Evolutionary conservation across 129 eudicot genomes (phyloP).

Genomic region (Calendula officinalis): DNA sequence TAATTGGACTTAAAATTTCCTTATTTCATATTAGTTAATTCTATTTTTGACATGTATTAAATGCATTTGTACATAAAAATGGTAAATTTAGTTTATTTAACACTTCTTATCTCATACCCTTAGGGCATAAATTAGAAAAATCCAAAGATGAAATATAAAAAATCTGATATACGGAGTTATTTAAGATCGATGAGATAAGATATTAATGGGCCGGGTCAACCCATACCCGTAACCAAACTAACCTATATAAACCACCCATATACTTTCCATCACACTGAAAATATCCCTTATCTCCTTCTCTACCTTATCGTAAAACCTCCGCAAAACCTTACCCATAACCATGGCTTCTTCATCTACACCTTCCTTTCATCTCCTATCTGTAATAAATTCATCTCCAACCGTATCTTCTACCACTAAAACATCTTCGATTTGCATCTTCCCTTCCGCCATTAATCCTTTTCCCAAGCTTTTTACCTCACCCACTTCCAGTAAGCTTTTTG

Average conservation of each 20-base stretch:
- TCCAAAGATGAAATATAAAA: neutral
- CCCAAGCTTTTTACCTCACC: slow-evolving; percentile 29
- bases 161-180: neutral
- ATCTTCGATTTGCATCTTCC: slow-evolving; percentile 22
- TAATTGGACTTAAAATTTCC: too few relatives aligned
- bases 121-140: too few relatives aligned
- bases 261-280: slow-evolving; percentile 2
- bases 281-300: slow-evolving; percentile 31
- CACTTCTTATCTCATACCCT: too few relatives aligned
- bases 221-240: slow-evolving; percentile 21
- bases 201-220: slow-evolving; percentile 31
- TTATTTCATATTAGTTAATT: too few relatives aligned
- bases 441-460: slow-evolving; percentile 37
- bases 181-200: slow-evolving; percentile 13
- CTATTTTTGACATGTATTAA: too few relatives aligned
- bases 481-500: slow-evolving; percentile 20
- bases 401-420: slow-evolving; percentile 38
- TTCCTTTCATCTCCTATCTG: slow-evolving; percentile 43
- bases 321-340: slow-evolving; percentile 27
- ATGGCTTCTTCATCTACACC: slow-evolving; percentile 47
- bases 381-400: slow-evolving; percentile 40
- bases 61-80: too few relatives aligned
- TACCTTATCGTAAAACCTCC: slow-evolving; percentile 18
- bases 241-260: slow-evolving; percentile 12
- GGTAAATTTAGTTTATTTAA: too few relatives aligned